A percentile compares a stretch with the other conserved stretches of the same genome.
Evolutionary conservation across 768 basidiomycete genomes (phyloP).

Genomic region (Gelatoporia subvermispora): DNA sequence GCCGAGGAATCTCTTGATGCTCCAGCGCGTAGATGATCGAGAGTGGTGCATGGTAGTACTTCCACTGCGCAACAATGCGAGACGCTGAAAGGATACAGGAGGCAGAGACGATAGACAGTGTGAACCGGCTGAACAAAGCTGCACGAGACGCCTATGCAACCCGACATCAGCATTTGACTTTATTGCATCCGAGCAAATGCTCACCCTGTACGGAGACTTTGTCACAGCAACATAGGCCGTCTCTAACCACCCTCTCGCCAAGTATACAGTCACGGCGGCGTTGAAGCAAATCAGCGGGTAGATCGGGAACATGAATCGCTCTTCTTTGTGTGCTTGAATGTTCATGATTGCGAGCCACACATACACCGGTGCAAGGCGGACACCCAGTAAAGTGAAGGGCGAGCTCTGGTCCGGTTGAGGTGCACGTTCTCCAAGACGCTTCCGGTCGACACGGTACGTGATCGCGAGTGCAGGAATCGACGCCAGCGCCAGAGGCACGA

Average conservation of each 20-base stretch:
- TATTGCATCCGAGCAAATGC: constrained; percentile 21
- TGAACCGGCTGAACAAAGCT: constrained; percentile 69
- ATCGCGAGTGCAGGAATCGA: constrained; percentile 75
- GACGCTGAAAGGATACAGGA: constrained; percentile 69
- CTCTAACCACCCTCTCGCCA: constrained; percentile 87
- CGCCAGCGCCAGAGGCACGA: constrained; percentile 73
- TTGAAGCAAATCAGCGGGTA: constrained; percentile 93
- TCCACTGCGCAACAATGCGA: constrained; percentile 75
- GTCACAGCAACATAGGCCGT: constrained; percentile 67
- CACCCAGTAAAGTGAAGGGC: constrained; percentile 68
- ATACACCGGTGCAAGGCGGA: constrained; percentile 86
- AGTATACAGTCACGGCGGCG: constrained; percentile 82
- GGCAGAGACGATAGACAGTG: constrained; percentile 62
- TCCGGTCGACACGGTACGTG: constrained; percentile 71
- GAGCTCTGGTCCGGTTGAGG: constrained; percentile 60
- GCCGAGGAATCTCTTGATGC: constrained; percentile 69
- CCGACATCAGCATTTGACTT: constrained; percentile 6
- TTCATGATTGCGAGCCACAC: constrained; percentile 84
- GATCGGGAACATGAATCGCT: constrained; percentile 96
- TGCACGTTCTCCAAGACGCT: constrained; percentile 58
- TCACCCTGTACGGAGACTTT: constrained; percentile 79
- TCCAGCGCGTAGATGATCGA: constrained; percentile 68
- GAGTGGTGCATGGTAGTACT: constrained; percentile 91
- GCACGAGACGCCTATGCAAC: constrained; percentile 69
- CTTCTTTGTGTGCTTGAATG: constrained; percentile 91